phyloP scores from a whole-genome alignment of 176 grass and related monocot species.

The Carex cristatella region DNA sequence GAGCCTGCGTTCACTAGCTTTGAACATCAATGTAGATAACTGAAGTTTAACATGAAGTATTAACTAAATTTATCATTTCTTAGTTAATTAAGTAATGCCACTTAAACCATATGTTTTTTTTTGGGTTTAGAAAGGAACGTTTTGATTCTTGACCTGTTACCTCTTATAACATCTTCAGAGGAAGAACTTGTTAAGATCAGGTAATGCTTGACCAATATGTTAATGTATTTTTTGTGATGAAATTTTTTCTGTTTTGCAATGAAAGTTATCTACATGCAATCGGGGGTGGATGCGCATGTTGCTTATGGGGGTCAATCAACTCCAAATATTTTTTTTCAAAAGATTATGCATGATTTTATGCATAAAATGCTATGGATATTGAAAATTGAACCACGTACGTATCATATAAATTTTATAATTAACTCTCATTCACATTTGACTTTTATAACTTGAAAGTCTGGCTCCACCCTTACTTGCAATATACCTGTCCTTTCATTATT shows the following conservation, averaged over 20 bases:
- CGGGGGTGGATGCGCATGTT: no score
- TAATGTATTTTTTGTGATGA: background rate
- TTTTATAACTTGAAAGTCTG: no score
- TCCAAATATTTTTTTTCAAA: no score
- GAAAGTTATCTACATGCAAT: background rate
- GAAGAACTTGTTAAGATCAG: background rate
- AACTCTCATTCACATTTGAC: no score
- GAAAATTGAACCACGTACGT: no score
- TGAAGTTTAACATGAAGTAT: background rate
- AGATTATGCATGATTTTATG: no score
- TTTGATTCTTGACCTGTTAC: background rate
- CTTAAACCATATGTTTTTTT: background rate
- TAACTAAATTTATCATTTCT: background rate
- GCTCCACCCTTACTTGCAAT: background rate
- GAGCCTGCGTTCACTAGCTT: background rate
- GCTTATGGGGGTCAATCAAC: no score
- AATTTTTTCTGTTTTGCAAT: background rate
- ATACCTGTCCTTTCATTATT: background rate
- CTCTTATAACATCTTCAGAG: background rate
- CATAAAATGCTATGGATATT: no score
- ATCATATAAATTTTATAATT: no score
- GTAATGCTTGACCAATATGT: background rate
- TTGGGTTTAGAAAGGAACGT: background rate
- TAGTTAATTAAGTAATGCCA: no score
- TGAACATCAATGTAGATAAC: background rate